Conservation (phyloP, 148 eudicot species). For the Hydrangea macrophylla region DNA sequence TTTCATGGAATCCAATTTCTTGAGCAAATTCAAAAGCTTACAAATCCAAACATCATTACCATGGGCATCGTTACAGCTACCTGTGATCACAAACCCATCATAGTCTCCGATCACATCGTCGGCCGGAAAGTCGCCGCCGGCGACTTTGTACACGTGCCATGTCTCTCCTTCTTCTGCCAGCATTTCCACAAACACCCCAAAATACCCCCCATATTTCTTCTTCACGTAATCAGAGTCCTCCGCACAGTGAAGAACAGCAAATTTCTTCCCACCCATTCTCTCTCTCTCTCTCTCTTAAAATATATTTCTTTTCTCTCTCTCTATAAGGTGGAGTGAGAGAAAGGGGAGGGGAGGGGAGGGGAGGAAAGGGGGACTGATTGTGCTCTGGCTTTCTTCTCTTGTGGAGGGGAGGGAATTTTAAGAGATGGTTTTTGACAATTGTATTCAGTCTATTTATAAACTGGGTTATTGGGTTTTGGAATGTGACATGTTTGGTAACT, state of each 20-base stretch:
- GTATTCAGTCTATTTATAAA: too few relatives aligned
- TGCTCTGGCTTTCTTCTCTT: too few relatives aligned
- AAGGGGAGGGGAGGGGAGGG: not conserved
- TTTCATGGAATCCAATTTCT: slow-evolving; percentile 55
- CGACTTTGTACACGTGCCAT: slow-evolving; percentile 63
- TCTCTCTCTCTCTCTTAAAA: not conserved
- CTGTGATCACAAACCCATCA: slow-evolving; percentile 88
- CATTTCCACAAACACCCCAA: slow-evolving; percentile 73
- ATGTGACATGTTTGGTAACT: too few relatives aligned
- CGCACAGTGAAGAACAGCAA: slow-evolving; percentile 70
- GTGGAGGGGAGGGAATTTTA: too few relatives aligned
- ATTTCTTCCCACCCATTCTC: slow-evolving; percentile 29
- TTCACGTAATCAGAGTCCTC: slow-evolving; percentile 85
- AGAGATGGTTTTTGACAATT: too few relatives aligned
- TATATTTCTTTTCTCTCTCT: not conserved
- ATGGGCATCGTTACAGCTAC: slow-evolving; percentile 89
- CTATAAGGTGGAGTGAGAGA: not conserved
- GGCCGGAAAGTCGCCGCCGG: slow-evolving; percentile 56
- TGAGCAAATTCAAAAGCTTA: slow-evolving; percentile 45
- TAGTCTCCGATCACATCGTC: slow-evolving; percentile 48
- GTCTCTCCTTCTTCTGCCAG: slow-evolving; percentile 73
- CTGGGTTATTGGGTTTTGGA: too few relatives aligned
- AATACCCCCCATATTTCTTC: slow-evolving; percentile 76
- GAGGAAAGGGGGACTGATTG: too few relatives aligned
- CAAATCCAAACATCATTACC: slow-evolving; percentile 70